Conservation (phyloP, 2,329 filamentous ascomycete species). For the Canariomyces notabilis region DNA sequence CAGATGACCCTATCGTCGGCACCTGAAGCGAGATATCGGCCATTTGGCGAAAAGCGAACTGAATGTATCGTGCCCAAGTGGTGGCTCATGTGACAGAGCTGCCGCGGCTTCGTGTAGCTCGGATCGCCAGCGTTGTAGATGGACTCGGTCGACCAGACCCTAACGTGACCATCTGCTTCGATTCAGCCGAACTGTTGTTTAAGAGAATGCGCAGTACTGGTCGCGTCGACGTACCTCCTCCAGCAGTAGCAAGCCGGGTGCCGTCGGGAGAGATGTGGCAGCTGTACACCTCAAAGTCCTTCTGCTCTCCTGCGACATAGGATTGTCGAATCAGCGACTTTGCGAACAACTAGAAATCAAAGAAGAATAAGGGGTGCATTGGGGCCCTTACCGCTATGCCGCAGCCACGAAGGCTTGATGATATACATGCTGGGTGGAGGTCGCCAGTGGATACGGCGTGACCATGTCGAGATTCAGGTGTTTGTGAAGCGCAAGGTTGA, state of each 20-base stretch:
- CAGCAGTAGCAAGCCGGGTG: slow-evolving; percentile 83
- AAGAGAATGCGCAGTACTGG: background rate
- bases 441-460: slow-evolving; percentile 19
- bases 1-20: slow-evolving; percentile 99
- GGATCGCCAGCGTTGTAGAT: slow-evolving; percentile 75
- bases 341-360: background rate
- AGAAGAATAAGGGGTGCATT: background rate
- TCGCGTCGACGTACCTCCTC: slow-evolving; percentile 61
- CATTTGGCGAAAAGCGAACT: slow-evolving; percentile 92
- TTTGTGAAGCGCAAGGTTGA: slow-evolving; percentile 5
- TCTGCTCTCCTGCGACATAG: slow-evolving; percentile 73
- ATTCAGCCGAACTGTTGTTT: slow-evolving; percentile 18
- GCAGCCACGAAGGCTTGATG: slow-evolving; percentile 93
- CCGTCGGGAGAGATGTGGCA: slow-evolving; percentile 96
- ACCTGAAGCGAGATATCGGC: slow-evolving; percentile 90
- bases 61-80: slow-evolving; percentile 97
- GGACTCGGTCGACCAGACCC: slow-evolving; percentile 95
- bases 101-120: slow-evolving; percentile 71
- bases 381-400: slow-evolving; percentile 69
- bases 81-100: slow-evolving; percentile 97
- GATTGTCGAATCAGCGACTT: slow-evolving; percentile 13
- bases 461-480: slow-evolving; percentile 25
- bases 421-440: slow-evolving; percentile 60
- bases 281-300: slow-evolving; percentile 97
- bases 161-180: slow-evolving; percentile 78